Conservation (phyloP, 139 green algal genomes). For the Chlorella sorokiniana region DNA sequence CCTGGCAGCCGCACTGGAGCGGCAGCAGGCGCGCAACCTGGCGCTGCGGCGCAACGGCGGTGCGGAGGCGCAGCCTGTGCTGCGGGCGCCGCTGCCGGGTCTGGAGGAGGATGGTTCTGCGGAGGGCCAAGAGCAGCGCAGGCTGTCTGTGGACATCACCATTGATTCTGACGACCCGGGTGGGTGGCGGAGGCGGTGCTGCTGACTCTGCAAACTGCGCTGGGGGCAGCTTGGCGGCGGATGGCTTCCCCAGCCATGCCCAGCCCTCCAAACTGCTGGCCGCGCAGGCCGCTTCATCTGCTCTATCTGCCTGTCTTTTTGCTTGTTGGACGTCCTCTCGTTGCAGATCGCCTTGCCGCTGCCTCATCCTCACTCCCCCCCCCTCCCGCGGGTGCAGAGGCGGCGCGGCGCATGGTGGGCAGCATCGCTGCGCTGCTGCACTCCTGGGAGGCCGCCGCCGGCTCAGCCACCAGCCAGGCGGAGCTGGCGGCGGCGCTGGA, state of each 20-base stretch:
- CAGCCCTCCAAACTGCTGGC: neutral
- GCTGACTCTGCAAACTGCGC: too few relatives aligned
- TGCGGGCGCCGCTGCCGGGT: neutral
- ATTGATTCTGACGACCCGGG: constrained; percentile 13
- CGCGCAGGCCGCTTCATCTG: neutral
- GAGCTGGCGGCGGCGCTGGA: constrained; percentile 18
- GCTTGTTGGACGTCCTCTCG: too few relatives aligned
- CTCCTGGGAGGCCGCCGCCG: constrained; percentile 4
- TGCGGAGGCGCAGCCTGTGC: neutral
- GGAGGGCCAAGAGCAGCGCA: neutral
- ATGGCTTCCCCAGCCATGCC: too few relatives aligned
- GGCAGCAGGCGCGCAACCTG: constrained; percentile 5
- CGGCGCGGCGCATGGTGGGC: constrained; percentile 11
- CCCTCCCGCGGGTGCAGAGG: constrained; percentile 12
- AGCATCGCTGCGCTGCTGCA: constrained; percentile 12
- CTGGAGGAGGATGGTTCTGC: neutral
- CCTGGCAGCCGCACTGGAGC: constrained; percentile 5
- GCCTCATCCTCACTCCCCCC: neutral
- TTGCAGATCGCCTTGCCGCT: too few relatives aligned
- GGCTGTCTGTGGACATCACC: constrained; percentile 16
- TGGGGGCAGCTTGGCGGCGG: too few relatives aligned
- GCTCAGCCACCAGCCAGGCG: constrained; percentile 4
- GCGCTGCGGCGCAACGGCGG: too few relatives aligned
- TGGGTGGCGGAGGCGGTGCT: neutral
- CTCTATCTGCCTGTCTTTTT: neutral